phyloP scores from a whole-genome alignment of 208 protist species.

The Crithidia sp. region DNA sequence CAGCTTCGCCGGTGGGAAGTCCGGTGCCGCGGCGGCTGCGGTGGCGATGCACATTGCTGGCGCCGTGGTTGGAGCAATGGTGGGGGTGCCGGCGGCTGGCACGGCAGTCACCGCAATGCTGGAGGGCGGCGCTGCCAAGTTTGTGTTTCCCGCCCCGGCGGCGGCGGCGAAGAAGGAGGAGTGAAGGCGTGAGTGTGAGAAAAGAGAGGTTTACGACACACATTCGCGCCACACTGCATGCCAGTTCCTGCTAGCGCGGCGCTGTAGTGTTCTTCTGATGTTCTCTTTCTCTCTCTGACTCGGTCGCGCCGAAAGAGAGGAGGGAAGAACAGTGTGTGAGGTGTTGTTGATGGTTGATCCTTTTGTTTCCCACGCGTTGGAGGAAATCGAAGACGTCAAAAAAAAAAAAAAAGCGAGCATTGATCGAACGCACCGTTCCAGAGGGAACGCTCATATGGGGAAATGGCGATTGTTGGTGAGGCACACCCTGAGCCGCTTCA shows the following conservation, averaged over 20 bases:
- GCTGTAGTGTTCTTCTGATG: no score
- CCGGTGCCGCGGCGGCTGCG: neutral
- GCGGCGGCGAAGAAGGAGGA: conserved; percentile 10
- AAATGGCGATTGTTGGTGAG: no score
- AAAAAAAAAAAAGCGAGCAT: no score
- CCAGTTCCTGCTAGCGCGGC: no score
- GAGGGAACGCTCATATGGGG: no score
- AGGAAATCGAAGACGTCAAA: no score
- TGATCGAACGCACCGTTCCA: no score
- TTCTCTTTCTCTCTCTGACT: no score
- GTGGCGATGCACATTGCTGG: conserved; percentile 18
- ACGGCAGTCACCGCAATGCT: conserved; percentile 14
- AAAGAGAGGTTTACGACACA: neutral
- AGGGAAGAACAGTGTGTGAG: neutral
- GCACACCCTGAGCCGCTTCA: no score
- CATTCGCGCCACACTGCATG: neutral
- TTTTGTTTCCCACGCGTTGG: no score
- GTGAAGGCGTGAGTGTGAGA: neutral
- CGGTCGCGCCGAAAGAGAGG: neutral
- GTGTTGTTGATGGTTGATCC: no score
- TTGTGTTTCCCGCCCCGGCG: conserved; percentile 3
- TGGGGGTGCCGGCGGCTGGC: conserved; percentile 13
- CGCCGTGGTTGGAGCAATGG: conserved; percentile 16
- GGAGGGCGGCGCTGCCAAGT: conserved; percentile 6
- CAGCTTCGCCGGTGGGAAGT: conserved; percentile 30